Percentiles rank a stretch among this genome's conserved stretches.
These are phyloP conservation scores for Hansenula lynferdii DNA, from an alignment of 1,139 yeast species.

Conservation along the genomic window DNA sequence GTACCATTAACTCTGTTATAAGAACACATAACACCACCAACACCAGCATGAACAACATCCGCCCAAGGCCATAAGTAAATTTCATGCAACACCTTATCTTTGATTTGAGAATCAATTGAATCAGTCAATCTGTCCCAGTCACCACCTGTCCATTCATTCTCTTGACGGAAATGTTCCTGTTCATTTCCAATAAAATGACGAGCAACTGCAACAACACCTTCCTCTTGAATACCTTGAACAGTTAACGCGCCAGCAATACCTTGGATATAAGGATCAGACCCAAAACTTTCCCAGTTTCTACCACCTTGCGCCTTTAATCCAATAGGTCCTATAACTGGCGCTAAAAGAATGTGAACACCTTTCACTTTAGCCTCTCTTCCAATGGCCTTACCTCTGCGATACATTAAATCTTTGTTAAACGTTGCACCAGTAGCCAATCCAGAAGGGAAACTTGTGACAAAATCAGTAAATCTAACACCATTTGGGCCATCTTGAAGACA, in stretches of 20 bases:
- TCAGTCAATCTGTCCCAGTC: constrained; percentile 35
- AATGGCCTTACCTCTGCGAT: constrained; percentile 50
- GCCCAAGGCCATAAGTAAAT: constrained; percentile 65
- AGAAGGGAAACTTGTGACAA: constrained; percentile 53
- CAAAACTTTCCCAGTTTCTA: constrained; percentile 64
- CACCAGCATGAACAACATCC: constrained; percentile 56
- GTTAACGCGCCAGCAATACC: constrained; percentile 53
- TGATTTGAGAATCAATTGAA: constrained; percentile 47
- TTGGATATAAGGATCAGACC: constrained; percentile 58
- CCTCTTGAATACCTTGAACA: constrained; percentile 53
- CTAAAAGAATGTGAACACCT: constrained; percentile 54
- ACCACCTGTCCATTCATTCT: constrained; percentile 45
- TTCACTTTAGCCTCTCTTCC: constrained; percentile 52
- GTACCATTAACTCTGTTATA: constrained; percentile 56
- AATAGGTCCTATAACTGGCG: constrained; percentile 61
- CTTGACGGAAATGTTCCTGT: constrained; percentile 62
- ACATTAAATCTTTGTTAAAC: constrained; percentile 48
- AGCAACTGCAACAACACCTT: constrained; percentile 51
- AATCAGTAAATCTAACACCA: constrained; percentile 57
- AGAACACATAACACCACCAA: constrained; percentile 58
- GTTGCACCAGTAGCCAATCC: constrained; percentile 58
- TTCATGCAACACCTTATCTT: constrained; percentile 62
- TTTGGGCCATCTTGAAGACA: constrained; percentile 65
- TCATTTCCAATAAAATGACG: constrained; percentile 58
- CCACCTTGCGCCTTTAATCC: constrained; percentile 63